Base-by-base conservation (phyloP, 2,329 filamentous ascomycete genomes). In the Venturia carpophila region DNA sequence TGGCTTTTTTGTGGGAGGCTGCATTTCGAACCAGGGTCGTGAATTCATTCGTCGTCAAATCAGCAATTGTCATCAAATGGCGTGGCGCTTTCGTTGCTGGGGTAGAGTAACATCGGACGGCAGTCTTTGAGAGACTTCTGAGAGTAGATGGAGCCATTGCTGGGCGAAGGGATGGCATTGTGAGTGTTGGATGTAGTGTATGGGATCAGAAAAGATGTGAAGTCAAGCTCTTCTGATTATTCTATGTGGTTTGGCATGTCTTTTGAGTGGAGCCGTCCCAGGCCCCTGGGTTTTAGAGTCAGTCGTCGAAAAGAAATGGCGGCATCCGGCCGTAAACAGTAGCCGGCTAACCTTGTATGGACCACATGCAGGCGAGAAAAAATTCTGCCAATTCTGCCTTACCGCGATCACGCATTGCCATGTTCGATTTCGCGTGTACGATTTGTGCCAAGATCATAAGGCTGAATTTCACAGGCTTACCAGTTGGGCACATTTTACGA, bases 1-100 rank as follows among this genome's bases (percentile, higher is more conserved):
- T 85, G 65, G 85, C 81, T 64, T 84, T 77, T 77, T 97, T 97
- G 79, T 91, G 85, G 55, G 83, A 77, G 30, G 85, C 82, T 62
- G 91, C 93, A 85, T 93, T 93, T 74, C 87, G 86, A 66, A 99
- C 88, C 66, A 99, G 84, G 30, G 85, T 86, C 42, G 87, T 85
- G 71, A 99, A 86, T 77, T 99, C 94, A 58, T 82, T 78, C 7
- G 91, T 83, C 1, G 87, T 87, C 66, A 99, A 83, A 73, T 99
- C 92, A 64, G 87, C 87, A 72, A 97, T 96, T 64, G 92, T 95
- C 77, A 97, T 87, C 63, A 99, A 82, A 81, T 97, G 93, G 69
- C 94, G 88, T 61, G 91, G 89, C 24, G 84, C 79, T 27, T 37
- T 52, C 10, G 62, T 55, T 60, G 63, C 47, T 56, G 63, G 52